Base-by-base conservation (phyloP, 495 filamentous ascomycete species). In the Immersiella caudata region DNA sequence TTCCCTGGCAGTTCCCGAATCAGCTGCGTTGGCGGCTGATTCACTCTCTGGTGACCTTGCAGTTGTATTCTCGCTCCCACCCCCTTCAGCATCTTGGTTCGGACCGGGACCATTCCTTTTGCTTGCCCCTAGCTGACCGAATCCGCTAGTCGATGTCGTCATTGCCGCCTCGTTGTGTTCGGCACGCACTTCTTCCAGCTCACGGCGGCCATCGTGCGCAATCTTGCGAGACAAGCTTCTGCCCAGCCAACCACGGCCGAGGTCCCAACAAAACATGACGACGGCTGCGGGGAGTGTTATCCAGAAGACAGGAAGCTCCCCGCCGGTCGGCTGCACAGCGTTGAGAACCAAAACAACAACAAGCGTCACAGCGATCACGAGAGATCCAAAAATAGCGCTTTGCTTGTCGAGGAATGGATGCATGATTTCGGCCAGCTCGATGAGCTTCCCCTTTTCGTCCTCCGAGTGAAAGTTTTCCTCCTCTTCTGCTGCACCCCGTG, bases 401-500 rank as follows among this genome's bases (percentile, higher is more conserved):
- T 76, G 72, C 72, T 87, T 89, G 71, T 90, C 88, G 14, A 90
- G 67, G 70, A 88, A 90, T 1, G 88, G 88, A 67, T 90, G 89
- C 85, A 90, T 86, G 73, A 90, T 88, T 71, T 90, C 88, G 72
- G 89, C 88, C 0, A 90, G 79, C 0, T 86, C 87, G 11, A 88
- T 73, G 1, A 82, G 71, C 61, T 86, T 82, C n/a, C 75, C 81
- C 62, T 83, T 67, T 54, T 86, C 81, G 55, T 80, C 78, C 26
- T 81, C 78, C 0, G 69, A 70, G 54, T 75, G 76, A 5, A 75
- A 65, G 6, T 82, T 79, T 64, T 88, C 86, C 58, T 83, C 73
- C 62, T 85, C 83, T 46, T 84, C 85, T 0, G 82, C 82, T 1
- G 69, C 80, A n/a, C 85, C 86, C 67, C 85, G 72, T 11, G 85